Evolutionary conservation across 352 stramenopile species (phyloP), one percentile per base, ranked within the genome.

Genomic region (Bremia lactucae): DNA sequence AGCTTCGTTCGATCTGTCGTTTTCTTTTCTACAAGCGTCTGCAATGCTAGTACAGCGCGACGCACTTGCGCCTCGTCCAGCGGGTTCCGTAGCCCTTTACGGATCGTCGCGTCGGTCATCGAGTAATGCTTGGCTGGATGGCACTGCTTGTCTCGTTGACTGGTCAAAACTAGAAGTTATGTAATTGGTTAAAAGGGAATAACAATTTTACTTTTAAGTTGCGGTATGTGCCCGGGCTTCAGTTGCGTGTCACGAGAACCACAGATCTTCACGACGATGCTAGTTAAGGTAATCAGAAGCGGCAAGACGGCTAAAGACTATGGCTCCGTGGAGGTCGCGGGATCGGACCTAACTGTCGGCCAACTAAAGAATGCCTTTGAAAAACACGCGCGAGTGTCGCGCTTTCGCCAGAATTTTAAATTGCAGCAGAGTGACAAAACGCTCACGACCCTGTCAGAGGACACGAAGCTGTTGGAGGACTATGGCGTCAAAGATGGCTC

Each of bases 31-130:
- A 62, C 52, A 40, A 83, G 74, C 31, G 60, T 40, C 65, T 84
- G 59, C 47, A 89, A 53, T 37, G 76, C 76, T 18, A 79, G 50
- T 26, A 89, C 73, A 16, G 76, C 76, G 40, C 69, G 72, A 36
- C 69, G 72, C 62, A 89, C 73, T 56, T 89, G 73, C 34, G 67
- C 70, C 44, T 80, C 70, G 15, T 86, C 72, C 23, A 86, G 52
- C 34, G 72, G 72, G 47, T 82, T 82, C n/a, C 67, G 71, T 31
- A 81, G 59, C 36, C 71, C 67, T 33, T 75, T 79, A 57, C 73
- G 78, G 31, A 71, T 47, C 52, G 60, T 65, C 42, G 57, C 56
- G 6, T 55, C 45, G 31, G 21, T 21, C 52, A 49, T 62, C 1
- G 9, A 45, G 19, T 29, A 19, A 10, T 4, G 29, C 22, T 37